A percentile compares a stretch with the other conserved stretches of the same genome.
Evolutionary conservation across 2,329 filamentous ascomycete genomes (phyloP).

Genomic region (Daldinia sp.): DNA sequence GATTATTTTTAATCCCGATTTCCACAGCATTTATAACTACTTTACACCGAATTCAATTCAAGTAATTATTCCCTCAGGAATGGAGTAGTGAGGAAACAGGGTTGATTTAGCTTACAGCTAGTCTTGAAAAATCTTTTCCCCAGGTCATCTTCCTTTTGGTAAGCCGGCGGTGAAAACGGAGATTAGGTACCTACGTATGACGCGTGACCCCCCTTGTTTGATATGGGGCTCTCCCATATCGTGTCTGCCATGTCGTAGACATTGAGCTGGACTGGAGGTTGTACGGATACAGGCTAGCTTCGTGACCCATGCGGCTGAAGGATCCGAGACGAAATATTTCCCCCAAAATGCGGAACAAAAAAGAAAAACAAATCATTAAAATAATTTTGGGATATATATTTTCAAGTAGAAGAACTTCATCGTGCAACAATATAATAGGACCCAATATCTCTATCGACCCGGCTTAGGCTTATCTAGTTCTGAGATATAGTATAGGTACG

Average conservation of each 20-base stretch:
- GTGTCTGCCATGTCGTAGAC: not conserved
- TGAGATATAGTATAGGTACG: too few relatives aligned
- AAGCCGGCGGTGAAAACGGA: not conserved
- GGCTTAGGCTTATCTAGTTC: too few relatives aligned
- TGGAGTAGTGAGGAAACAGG: not conserved
- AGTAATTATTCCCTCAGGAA: not conserved
- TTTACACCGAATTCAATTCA: not conserved
- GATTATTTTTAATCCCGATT: not conserved
- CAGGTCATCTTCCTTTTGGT: not conserved
- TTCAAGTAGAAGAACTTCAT: not conserved
- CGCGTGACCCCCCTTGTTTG: constrained; percentile 1
- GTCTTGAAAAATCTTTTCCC: not conserved
- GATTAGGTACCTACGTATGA: not conserved
- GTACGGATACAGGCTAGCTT: not conserved
- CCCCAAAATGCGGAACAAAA: too few relatives aligned
- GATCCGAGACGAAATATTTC: constrained; percentile 3
- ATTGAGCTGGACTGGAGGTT: too few relatives aligned
- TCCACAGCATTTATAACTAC: not conserved
- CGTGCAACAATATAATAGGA: not conserved
- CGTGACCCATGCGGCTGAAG: constrained; percentile 21
- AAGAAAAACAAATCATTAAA: too few relatives aligned
- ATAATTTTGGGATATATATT: not conserved
- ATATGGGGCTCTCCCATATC: too few relatives aligned
- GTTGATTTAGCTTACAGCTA: not conserved
- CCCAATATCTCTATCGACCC: not conserved